Conservation (phyloP, 78 protist genomes). For the Isochrysis galbana region DNA sequence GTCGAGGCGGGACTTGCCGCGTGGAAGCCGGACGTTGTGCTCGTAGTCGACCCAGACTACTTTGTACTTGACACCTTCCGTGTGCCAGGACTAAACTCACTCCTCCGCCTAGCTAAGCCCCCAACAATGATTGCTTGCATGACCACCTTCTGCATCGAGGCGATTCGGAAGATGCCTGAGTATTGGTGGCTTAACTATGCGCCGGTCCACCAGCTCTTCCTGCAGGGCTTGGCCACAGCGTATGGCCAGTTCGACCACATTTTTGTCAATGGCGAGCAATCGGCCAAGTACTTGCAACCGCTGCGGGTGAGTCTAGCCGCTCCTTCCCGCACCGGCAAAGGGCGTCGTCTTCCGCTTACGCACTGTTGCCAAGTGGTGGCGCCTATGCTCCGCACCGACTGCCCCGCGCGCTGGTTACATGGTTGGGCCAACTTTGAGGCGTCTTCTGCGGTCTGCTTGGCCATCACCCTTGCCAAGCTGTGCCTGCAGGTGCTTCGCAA, state of each 20-base stretch:
- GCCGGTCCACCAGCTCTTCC: background rate
- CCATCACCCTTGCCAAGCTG: too few relatives aligned
- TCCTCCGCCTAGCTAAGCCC: background rate
- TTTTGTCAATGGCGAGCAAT: background rate
- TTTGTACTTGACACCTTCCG: background rate
- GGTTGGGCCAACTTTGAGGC: too few relatives aligned
- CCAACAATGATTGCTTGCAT: background rate
- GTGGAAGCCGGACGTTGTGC: background rate
- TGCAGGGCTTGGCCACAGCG: background rate
- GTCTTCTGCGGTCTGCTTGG: too few relatives aligned
- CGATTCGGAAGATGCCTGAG: background rate
- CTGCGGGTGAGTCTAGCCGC: background rate
- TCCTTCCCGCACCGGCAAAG: too few relatives aligned
- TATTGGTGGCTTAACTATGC: background rate
- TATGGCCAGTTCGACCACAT: slow-evolving; percentile 7
- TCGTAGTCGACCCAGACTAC: background rate
- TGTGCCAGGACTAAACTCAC: background rate
- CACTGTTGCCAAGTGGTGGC: too few relatives aligned
- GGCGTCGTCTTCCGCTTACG: too few relatives aligned
- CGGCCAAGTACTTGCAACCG: background rate
- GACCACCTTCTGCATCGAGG: background rate
- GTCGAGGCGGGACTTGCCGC: background rate
- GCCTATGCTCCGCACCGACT: too few relatives aligned
- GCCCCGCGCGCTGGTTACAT: too few relatives aligned
- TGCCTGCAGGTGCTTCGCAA: background rate